Conservation (phyloP, 306 rosid genomes). For the Acacia acuminata region DNA sequence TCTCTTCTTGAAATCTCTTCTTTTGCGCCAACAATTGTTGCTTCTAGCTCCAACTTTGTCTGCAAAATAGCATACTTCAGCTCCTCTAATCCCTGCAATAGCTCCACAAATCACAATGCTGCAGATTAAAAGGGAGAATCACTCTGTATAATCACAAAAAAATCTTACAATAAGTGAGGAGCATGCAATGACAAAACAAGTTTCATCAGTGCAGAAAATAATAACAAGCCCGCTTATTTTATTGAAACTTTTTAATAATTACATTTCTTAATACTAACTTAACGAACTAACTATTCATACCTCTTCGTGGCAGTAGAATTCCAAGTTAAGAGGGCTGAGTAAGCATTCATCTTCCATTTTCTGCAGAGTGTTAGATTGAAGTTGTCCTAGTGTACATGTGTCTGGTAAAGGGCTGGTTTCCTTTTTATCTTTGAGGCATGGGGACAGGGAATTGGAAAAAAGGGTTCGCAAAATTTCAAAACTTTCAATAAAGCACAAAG, state of each 20-base stretch:
- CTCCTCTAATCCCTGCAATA: slow-evolving; percentile 51
- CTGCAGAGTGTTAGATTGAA: background rate
- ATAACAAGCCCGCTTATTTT: too few species aligned
- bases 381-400: background rate
- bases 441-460: slow-evolving; percentile 31
- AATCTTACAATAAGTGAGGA: too few species aligned
- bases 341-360: slow-evolving; percentile 18
- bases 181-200: too few species aligned
- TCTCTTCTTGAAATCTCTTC: slow-evolving; percentile 54
- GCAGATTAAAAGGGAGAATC: background rate
- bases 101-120: background rate
- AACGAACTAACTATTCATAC: background rate
- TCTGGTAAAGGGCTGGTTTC: background rate
- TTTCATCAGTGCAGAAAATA: too few species aligned
- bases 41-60: slow-evolving; percentile 55
- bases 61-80: slow-evolving; percentile 40
- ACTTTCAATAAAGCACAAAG: slow-evolving; percentile 16
- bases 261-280: too few species aligned
- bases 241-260: too few species aligned
- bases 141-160: too few species aligned
- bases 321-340: slow-evolving; percentile 50
- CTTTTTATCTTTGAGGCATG: background rate
- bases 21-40: slow-evolving; percentile 45
- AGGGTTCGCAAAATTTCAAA: slow-evolving; percentile 33
- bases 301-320: slow-evolving; percentile 50